Conservation (phyloP, 495 filamentous ascomycete genomes). For the Trichodelitschia bisporula region DNA sequence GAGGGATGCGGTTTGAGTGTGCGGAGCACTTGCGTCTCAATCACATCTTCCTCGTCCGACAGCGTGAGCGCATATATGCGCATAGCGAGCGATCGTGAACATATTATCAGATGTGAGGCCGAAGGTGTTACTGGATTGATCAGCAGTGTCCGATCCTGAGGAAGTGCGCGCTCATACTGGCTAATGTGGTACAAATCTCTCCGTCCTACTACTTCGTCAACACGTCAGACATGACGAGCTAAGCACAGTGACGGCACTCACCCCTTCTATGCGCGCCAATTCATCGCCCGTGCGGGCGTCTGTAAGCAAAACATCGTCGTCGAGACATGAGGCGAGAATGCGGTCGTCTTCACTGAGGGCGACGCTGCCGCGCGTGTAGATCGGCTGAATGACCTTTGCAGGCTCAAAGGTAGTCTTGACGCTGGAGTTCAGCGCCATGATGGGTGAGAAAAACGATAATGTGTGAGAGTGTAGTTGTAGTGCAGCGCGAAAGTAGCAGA, state of each 20-base stretch:
- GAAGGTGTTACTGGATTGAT: slow-evolving; percentile 48
- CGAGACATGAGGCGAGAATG: slow-evolving; percentile 64
- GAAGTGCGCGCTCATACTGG: slow-evolving; percentile 10
- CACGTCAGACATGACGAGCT: slow-evolving; percentile 7
- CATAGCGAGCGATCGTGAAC: slow-evolving; percentile 86
- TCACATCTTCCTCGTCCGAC: slow-evolving; percentile 22
- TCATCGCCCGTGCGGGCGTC: slow-evolving; percentile 63
- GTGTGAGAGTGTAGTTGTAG: too few relatives aligned
- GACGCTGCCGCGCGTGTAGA: slow-evolving; percentile 78
- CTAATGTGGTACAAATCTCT: slow-evolving; percentile 68
- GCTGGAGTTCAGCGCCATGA: slow-evolving; percentile 16
- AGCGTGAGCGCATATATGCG: slow-evolving; percentile 55
- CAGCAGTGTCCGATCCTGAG: too few relatives aligned
- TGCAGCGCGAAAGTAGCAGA: too few relatives aligned
- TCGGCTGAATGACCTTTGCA: slow-evolving; percentile 58
- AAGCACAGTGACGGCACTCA: slow-evolving; percentile 16
- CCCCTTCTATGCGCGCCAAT: slow-evolving; percentile 71
- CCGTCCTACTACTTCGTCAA: slow-evolving; percentile 44
- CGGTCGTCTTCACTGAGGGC: slow-evolving; percentile 59
- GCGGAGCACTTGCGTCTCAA: slow-evolving; percentile 43
- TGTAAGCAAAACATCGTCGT: slow-evolving; percentile 73
- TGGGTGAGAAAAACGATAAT: too few relatives aligned
- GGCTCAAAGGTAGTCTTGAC: slow-evolving; percentile 72
- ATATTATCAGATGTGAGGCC: slow-evolving; percentile 65
- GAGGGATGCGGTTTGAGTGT: slow-evolving; percentile 77